Base-by-base conservation (phyloP, 2,329 filamentous ascomycete genomes). In the Allantophomopsis cytisporea region DNA sequence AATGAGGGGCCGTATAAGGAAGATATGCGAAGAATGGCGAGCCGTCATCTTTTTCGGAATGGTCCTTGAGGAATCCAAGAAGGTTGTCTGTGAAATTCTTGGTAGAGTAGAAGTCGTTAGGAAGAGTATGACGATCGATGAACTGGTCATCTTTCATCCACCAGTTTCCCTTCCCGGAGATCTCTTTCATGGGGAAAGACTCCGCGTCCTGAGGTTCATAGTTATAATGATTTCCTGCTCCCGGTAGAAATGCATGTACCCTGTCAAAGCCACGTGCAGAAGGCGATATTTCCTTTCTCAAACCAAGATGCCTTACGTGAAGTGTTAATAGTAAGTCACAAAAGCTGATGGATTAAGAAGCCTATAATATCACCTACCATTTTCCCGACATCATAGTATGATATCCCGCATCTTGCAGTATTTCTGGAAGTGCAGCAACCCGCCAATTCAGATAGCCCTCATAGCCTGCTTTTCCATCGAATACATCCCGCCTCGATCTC, bases 341-440 rank as follows among this genome's bases (percentile, higher is more conserved):
- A 28, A 28, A 28, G 4, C 23, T 4, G 3, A 8, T 12, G 23
- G 23, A 12, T 8, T 28, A 8, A 62, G 70, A 13, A 69, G 55
- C 1, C 66, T 66, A 18, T 69, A 57, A 51, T 70, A 68, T 68
- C 65, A 73, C 48, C 71, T 73, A 0, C 69, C 69, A 73, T 49
- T 74, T 73, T 0, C 69, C 69, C 10, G 64, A 55, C 62, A 73
- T 69, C 3, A 71, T 45, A 7, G 69, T 73, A 23, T 65, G 56
- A 47, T 73, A 73, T 13, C 68, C 69, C 4, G 57, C 60, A 42
- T 72, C 69, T 13, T 56, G 61, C 5, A 73, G 54, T 3, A 73
- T 52, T 45, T 73, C 68, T 1, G 67, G 66, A 12, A 73, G 52
- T 6, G 68, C 60, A 1, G 59, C 70, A 7, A 73, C 68, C 1